phyloP scores from a whole-genome alignment of 2,329 filamentous ascomycete genomes.

The Mollisia scopiformis region DNA sequence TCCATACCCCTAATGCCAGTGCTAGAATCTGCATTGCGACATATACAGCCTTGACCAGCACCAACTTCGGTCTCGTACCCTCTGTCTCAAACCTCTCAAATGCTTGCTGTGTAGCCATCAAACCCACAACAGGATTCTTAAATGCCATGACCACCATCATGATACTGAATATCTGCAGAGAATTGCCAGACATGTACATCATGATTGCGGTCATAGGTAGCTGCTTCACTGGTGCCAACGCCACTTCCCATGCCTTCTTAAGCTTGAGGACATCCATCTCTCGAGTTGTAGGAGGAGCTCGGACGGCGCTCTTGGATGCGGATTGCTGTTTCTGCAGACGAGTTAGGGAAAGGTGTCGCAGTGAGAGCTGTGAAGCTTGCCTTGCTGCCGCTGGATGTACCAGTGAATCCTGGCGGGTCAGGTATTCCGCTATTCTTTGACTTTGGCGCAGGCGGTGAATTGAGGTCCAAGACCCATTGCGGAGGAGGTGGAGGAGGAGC shows the following conservation, averaged over 20 bases:
- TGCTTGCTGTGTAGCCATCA: conserved; percentile 81
- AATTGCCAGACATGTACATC: conserved; percentile 99
- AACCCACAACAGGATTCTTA: conserved; percentile 88
- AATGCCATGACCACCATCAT: conserved; percentile 99
- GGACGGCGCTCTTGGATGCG: conserved; percentile 44
- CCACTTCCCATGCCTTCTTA: conserved; percentile 98
- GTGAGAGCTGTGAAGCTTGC: conserved; percentile 40
- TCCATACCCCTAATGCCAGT: conserved; percentile 88
- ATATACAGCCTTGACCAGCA: conserved; percentile 86
- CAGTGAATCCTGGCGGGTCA: conserved; percentile 84
- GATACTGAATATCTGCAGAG: conserved; percentile 97
- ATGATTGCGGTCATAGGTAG: conserved; percentile 98
- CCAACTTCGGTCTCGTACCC: conserved; percentile 70
- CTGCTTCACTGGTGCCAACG: conserved; percentile 88
- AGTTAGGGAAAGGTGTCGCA: conserved; percentile 18
- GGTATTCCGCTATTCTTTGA: conserved; percentile 69
- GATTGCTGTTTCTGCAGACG: conserved; percentile 41
- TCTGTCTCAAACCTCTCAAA: conserved; percentile 91
- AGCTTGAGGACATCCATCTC: conserved; percentile 96
- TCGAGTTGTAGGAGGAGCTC: conserved; percentile 72
- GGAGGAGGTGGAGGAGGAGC: conserved; percentile 56
- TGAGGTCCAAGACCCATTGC: conserved; percentile 82
- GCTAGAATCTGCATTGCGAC: conserved; percentile 85
- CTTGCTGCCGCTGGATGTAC: conserved; percentile 55
- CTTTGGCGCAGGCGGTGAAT: conserved; percentile 67